A percentile compares a stretch with the other conserved stretches of the same genome.
Conservation (phyloP, 352 stramenopile genomes). For the Globisporangium echinulatum region DNA sequence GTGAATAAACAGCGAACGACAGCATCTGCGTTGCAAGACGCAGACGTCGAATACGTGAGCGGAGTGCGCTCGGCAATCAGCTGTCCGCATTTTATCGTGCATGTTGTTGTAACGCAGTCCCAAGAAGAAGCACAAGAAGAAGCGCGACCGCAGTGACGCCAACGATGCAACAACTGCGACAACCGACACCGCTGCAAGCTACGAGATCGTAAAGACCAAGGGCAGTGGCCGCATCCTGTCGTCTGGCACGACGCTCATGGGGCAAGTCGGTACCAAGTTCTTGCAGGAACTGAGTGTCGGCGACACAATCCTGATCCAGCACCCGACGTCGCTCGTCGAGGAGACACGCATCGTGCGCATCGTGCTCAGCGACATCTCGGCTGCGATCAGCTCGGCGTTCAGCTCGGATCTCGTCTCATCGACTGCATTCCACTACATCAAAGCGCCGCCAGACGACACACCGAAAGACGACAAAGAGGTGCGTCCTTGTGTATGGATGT, state of each 20-base stretch:
- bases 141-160: conserved; percentile 37
- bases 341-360: conserved; percentile 87
- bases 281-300: conserved; percentile 71
- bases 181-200: conserved; percentile 23
- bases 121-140: conserved; percentile 46
- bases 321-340: conserved; percentile 79
- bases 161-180: conserved; percentile 24
- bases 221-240: conserved; percentile 80
- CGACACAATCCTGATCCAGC: conserved; percentile 83
- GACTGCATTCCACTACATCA: conserved; percentile 86
- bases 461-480: conserved; percentile 32
- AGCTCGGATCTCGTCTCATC: conserved; percentile 87
- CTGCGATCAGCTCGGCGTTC: conserved; percentile 80
- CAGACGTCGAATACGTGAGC: no score
- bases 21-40: no score
- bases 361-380: conserved; percentile 86
- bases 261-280: conserved; percentile 76
- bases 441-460: conserved; percentile 64
- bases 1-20: no score
- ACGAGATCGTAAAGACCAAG: conserved; percentile 70
- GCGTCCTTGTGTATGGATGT: not conserved
- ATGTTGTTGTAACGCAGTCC: conserved; percentile 8
- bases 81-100: no score
- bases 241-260: conserved; percentile 83
- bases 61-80: no score